These are phyloP conservation scores for Penstemon davidsonii DNA, from an alignment of 257 asterid genomes.

Conservation along the genomic window DNA sequence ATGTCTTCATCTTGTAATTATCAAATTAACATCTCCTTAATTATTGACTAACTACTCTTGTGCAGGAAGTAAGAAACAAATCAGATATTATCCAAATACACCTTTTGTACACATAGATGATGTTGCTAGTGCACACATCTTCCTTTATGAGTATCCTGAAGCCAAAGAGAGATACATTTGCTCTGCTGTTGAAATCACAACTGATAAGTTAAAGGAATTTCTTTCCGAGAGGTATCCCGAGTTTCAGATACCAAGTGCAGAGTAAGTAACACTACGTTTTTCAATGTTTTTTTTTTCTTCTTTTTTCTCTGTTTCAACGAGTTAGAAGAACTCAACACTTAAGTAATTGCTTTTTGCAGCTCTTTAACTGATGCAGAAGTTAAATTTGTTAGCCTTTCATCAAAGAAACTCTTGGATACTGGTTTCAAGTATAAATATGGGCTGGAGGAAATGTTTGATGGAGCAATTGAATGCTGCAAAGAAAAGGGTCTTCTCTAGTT, in stretches of 20 bases:
- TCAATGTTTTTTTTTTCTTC: background rate
- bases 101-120: conserved; percentile 43
- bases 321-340: background rate
- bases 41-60: background rate
- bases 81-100: background rate
- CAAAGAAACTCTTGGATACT: conserved; percentile 47
- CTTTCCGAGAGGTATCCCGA: conserved; percentile 34
- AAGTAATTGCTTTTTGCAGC: background rate
- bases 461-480: conserved; percentile 50
- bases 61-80: conserved; percentile 7
- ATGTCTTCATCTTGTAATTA: background rate
- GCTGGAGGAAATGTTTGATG: conserved; percentile 54
- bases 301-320: background rate
- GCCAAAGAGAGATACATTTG: conserved; percentile 52
- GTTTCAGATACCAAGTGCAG: conserved; percentile 15
- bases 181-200: conserved; percentile 33
- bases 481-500: conserved; percentile 38
- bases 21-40: too few relatives aligned
- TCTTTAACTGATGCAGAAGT: background rate
- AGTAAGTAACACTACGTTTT: conserved; percentile 23
- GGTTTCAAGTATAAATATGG: conserved; percentile 48
- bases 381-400: conserved; percentile 15
- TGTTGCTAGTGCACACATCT: conserved; percentile 42
- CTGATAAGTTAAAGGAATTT: conserved; percentile 31
- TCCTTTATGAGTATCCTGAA: conserved; percentile 34